Base-by-base conservation (phyloP, 345 rosid genomes). In the Salix dunnii region DNA sequence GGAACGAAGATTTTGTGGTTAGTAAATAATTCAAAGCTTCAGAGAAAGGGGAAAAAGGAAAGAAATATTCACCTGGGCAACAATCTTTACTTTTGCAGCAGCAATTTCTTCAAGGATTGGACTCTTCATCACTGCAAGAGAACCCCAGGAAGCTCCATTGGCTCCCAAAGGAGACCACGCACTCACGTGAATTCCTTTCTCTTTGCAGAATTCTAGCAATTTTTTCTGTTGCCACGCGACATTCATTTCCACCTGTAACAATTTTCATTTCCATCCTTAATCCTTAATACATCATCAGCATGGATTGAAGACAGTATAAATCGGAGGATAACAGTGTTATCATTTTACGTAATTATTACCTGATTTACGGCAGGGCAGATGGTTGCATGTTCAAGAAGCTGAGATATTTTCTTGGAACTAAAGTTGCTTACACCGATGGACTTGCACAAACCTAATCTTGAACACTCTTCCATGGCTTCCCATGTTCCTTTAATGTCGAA, bases 401-500 rank as follows among this genome's bases (percentile, higher is more conserved):
- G 62, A 28, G 78, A 73, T n/a, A 89, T 79, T 58, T 87, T 87
- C 64, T 81, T 80, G 68, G 77, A 27, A 0, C 83, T 67, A 25
- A 84, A 88, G 69, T 86, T 86, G 77, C 86, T 78, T 1, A 86
- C 87, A 16, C 88, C 89, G 18, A 82, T 79, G 21, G 73, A 78
- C 71, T 83, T 80, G 3, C 84, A 74, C n/a, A 85, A 76, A 17
- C 86, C 87, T 14, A 84, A 70, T 27, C 2, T 72, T 28, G 74
- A 67, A 17, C 89, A 81, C 65, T 84, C 87, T 49, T 89, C 89
- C 86, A 84, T 87, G 64, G 83, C 85, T 75, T 74, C 77, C 89
- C 89, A 86, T 30, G 81, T 78, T 14, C 77, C 43, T 43, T 66
- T 70, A 1, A 77, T 51, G 63, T 86, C 78, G 3, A 84, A 30